These are phyloP conservation scores for Septoria petroselini DNA, from an alignment of 2,329 filamentous ascomycete species.

Conservation along the genomic window DNA sequence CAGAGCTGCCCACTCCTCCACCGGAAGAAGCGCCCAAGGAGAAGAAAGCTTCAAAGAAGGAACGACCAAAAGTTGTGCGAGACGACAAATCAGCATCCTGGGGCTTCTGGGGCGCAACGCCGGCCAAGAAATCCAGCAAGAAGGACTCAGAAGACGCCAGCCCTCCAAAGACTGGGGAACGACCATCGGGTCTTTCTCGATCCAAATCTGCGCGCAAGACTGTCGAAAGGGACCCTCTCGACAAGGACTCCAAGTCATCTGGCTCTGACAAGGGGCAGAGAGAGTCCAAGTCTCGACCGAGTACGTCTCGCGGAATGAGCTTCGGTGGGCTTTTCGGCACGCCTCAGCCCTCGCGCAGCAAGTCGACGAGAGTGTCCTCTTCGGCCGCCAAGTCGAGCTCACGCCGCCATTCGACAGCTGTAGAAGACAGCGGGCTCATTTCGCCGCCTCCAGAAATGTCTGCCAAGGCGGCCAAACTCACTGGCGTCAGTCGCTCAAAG, in stretches of 20 bases:
- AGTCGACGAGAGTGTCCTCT: constrained; percentile 60
- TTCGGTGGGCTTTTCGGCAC: constrained; percentile 56
- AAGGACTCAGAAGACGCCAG: constrained; percentile 49
- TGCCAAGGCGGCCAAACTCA: constrained; percentile 73
- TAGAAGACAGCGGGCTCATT: constrained; percentile 64
- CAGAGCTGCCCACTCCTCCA: constrained; percentile 50
- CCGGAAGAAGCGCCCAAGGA: constrained; percentile 50
- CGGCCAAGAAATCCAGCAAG: constrained; percentile 40
- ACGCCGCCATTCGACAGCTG: constrained; percentile 56
- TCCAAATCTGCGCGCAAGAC: constrained; percentile 57
- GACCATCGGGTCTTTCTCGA: constrained; percentile 46
- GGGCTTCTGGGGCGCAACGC: constrained; percentile 66
- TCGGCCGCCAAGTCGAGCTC: constrained; percentile 41
- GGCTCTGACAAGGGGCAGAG: constrained; percentile 67
- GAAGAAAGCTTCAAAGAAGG: constrained; percentile 63
- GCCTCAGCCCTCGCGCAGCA: constrained; percentile 56
- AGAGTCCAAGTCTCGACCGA: constrained; percentile 49
- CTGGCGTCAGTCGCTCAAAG: constrained; percentile 55
- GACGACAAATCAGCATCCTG: constrained; percentile 62
- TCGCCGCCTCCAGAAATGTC: constrained; percentile 72
- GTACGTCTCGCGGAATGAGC: constrained; percentile 57
- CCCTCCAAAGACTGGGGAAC: constrained; percentile 41
- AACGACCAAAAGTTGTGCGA: constrained; percentile 72
- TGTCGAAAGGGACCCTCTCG: constrained; percentile 52
- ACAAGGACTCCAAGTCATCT: constrained; percentile 66